phyloP scores from a whole-genome alignment of 2,329 filamentous ascomycete species.

The Leptosphaerulina australis region DNA sequence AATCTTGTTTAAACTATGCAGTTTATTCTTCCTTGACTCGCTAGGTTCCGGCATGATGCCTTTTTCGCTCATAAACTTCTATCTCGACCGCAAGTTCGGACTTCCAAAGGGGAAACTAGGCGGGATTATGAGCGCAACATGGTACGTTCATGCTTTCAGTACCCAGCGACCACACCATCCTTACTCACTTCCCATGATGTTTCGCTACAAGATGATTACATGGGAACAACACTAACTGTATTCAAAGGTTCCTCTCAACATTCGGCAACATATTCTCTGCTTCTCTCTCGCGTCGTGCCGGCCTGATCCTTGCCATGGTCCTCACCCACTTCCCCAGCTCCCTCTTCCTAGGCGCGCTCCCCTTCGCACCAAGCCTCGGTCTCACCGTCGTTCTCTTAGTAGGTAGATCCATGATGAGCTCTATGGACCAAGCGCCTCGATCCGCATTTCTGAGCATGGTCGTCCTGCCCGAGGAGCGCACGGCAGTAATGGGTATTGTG shows the following conservation, averaged over 20 bases:
- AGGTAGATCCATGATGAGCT: conserved; percentile 40
- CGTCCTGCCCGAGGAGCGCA: conserved; percentile 44
- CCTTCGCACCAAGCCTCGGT: conserved; percentile 29
- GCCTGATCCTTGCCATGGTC: conserved; percentile 56
- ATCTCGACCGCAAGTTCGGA: conserved; percentile 64
- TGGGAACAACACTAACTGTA: background rate
- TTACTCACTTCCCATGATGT: background rate
- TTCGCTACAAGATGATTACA: background rate
- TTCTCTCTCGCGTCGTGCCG: conserved; percentile 66
- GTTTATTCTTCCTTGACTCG: conserved; percentile 71
- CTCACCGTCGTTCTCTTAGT: conserved; percentile 43
- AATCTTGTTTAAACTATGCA: conserved; percentile 66
- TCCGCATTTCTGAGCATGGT: conserved; percentile 45
- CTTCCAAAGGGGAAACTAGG: conserved; percentile 61
- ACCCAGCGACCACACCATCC: too few species aligned
- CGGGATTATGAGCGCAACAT: conserved; percentile 58
- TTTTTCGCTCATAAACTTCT: conserved; percentile 56
- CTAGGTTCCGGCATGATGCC: conserved; percentile 73
- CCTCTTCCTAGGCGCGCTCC: conserved; percentile 41
- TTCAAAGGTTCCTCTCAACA: conserved; percentile 32
- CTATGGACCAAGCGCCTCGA: conserved; percentile 49
- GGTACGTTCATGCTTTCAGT: conserved; percentile 23
- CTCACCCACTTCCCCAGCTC: conserved; percentile 46
- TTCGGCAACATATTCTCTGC: conserved; percentile 41
- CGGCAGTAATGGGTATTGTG: conserved; percentile 50